Evolutionary conservation across 2,329 filamentous ascomycete species (phyloP).

Genomic region (Sarocladium oryzae): DNA sequence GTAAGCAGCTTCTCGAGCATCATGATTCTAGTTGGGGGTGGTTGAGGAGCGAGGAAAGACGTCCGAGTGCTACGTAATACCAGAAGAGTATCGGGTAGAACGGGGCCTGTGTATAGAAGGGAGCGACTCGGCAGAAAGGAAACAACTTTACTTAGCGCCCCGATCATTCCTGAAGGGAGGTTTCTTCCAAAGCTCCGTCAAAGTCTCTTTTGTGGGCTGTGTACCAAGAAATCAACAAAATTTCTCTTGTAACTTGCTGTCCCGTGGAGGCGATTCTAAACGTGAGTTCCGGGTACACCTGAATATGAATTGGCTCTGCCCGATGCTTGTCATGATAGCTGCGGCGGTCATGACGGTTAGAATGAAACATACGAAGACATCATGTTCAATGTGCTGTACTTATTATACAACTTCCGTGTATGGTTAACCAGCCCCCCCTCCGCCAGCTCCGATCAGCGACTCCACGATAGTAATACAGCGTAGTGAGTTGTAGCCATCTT

Average conservation of each 20-base stretch:
- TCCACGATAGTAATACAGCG: too few relatives aligned
- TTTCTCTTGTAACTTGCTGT: constrained; percentile 35
- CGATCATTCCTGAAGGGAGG: constrained; percentile 29
- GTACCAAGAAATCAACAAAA: constrained; percentile 51
- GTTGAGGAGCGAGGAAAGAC: constrained; percentile 3
- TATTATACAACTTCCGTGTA: too few relatives aligned
- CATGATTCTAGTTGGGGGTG: not conserved
- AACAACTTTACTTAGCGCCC: constrained; percentile 1
- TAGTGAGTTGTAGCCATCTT: too few relatives aligned
- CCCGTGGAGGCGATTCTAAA: not conserved
- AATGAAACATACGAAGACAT: too few relatives aligned
- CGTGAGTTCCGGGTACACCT: too few relatives aligned
- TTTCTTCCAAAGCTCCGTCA: constrained; percentile 46
- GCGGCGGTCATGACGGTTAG: too few relatives aligned
- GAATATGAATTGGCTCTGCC: too few relatives aligned
- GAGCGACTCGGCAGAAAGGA: constrained; percentile 31
- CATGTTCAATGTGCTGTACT: too few relatives aligned
- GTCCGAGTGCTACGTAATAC: constrained; percentile 24
- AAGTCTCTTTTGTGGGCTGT: constrained; percentile 56
- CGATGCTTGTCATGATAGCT: too few relatives aligned
- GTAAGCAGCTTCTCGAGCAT: constrained; percentile 26
- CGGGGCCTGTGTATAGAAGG: constrained; percentile 51
- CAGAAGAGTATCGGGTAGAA: constrained; percentile 19
- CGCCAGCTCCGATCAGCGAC: too few relatives aligned
- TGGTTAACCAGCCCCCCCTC: too few relatives aligned